phyloP scores from a whole-genome alignment of 768 basidiomycete genomes.

The Suillus fuscotomentosus region DNA sequence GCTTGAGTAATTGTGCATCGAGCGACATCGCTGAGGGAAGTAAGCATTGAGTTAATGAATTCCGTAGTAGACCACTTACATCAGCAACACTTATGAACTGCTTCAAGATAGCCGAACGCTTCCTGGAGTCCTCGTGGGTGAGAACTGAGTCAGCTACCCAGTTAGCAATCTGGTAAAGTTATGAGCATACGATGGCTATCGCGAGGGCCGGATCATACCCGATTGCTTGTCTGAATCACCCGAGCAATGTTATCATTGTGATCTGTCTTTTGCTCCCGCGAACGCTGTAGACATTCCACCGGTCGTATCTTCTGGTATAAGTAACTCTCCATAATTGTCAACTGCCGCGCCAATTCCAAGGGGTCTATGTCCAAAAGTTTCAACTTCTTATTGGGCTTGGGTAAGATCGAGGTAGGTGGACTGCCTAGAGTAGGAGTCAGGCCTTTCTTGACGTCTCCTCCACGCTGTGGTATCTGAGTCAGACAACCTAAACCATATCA shows the following conservation, averaged over 20 bases:
- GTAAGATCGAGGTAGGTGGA: constrained; percentile 75
- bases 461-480: constrained; percentile 33
- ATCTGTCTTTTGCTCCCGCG: constrained; percentile 72
- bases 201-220: constrained; percentile 43
- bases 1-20: constrained; percentile 92
- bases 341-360: constrained; percentile 86
- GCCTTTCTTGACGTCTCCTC: constrained; percentile 58
- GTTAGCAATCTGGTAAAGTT: constrained; percentile 67
- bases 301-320: constrained; percentile 87
- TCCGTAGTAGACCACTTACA: constrained; percentile 45
- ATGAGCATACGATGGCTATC: constrained; percentile 4
- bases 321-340: constrained; percentile 87
- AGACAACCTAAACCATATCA: constrained; percentile 10
- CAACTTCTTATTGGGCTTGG: constrained; percentile 67
- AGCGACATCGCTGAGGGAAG: constrained; percentile 74
- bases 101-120: constrained; percentile 79
- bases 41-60: constrained; percentile 7
- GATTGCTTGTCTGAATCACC: constrained; percentile 86
- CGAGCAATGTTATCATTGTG: constrained; percentile 80
- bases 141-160: constrained; percentile 92
- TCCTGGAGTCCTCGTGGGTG: constrained; percentile 75
- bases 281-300: constrained; percentile 86
- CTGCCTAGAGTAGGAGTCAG: constrained; percentile 51
- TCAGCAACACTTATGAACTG: constrained; percentile 92
- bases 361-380: constrained; percentile 87